A percentile compares a stretch with the other conserved stretches of the same genome.
phyloP scores from a whole-genome alignment of 371 early-diverging fungal species.

The Mucor sp. region DNA sequence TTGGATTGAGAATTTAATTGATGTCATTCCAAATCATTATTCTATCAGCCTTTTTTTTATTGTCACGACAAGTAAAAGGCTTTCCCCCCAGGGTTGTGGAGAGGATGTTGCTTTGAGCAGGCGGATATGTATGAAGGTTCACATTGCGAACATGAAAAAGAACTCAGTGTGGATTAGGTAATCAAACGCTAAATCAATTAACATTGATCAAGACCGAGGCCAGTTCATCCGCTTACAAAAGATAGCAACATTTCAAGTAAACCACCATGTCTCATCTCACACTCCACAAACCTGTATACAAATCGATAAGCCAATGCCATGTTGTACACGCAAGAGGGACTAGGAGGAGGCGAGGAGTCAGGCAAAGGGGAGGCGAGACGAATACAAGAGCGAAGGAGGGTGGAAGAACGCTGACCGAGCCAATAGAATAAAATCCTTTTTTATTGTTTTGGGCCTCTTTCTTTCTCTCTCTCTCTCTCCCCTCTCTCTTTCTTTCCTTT shows the following conservation, averaged over 20 bases:
- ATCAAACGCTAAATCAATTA: neutral
- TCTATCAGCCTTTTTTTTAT: neutral
- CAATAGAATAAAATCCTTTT: neutral
- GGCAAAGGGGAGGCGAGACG: neutral
- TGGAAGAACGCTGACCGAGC: neutral
- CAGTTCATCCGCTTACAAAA: too few species aligned
- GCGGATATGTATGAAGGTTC: too few species aligned
- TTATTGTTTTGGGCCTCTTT: neutral
- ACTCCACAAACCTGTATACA: too few species aligned
- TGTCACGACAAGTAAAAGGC: neutral
- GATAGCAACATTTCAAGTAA: too few species aligned
- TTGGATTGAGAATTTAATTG: neutral
- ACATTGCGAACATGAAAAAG: neutral
- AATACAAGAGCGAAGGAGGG: neutral
- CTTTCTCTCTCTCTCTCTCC: neutral
- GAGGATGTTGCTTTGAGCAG: too few species aligned
- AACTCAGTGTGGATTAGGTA: neutral
- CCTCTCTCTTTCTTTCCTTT: neutral
- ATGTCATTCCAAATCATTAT: neutral
- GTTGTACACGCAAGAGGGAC: neutral
- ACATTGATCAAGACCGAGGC: too few species aligned
- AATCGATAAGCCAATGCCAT: neutral
- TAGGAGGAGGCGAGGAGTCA: too few species aligned
- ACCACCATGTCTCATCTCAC: too few species aligned
- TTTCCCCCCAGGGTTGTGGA: neutral